These are phyloP conservation scores for Russula foetens DNA, from an alignment of 768 basidiomycete species.

Conservation along the genomic window DNA sequence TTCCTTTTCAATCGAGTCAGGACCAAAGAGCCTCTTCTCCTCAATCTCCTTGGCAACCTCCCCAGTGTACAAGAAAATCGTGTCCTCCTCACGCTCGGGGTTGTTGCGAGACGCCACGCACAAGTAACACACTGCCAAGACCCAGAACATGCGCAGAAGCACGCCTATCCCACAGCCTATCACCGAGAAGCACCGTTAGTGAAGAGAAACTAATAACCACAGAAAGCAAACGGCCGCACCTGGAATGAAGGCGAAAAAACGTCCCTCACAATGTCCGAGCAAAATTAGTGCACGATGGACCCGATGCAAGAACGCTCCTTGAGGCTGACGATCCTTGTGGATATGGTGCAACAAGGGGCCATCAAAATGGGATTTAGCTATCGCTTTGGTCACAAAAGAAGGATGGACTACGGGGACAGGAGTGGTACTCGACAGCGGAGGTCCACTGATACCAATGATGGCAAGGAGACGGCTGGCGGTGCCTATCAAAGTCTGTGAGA, in stretches of 20 bases:
- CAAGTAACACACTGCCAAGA: conserved; percentile 53
- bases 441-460: conserved; percentile 6
- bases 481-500: no score
- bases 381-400: neutral
- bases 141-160: conserved; percentile 73
- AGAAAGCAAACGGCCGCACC: conserved; percentile 36
- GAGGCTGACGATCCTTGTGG: conserved; percentile 22
- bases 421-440: neutral
- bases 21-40: neutral
- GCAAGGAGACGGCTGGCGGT: conserved; percentile 9
- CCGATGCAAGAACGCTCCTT: conserved; percentile 30
- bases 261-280: conserved; percentile 77
- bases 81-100: conserved; percentile 29
- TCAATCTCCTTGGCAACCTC: conserved; percentile 1
- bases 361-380: neutral
- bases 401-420: neutral
- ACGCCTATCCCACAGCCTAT: conserved; percentile 81
- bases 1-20: no score
- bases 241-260: conserved; percentile 75
- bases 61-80: conserved; percentile 6
- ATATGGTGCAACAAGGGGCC: conserved; percentile 13
- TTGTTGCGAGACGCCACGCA: conserved; percentile 43
- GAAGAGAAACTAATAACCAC: neutral
- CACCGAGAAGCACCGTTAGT: neutral
- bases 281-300: conserved; percentile 57